Conservation (phyloP, 2,329 filamentous ascomycete genomes). For the Claviceps monticola region DNA sequence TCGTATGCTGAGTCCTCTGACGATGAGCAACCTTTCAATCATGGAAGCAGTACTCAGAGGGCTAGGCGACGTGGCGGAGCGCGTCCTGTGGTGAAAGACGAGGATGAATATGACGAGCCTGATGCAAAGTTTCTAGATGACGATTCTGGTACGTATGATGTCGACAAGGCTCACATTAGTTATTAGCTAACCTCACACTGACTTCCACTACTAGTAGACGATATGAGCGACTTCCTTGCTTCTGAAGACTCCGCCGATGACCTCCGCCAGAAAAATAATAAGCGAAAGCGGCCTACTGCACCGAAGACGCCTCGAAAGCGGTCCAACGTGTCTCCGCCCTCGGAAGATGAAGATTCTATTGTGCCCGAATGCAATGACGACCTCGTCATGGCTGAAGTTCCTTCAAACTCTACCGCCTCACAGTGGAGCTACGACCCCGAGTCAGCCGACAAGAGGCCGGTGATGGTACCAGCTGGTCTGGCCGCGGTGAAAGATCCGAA, state of each 20-base stretch:
- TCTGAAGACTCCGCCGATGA: slow-evolving; percentile 70
- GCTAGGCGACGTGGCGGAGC: slow-evolving; percentile 26
- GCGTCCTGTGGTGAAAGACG: slow-evolving; percentile 50
- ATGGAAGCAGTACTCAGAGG: slow-evolving; percentile 24
- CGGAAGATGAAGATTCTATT: slow-evolving; percentile 16
- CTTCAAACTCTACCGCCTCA: slow-evolving; percentile 57
- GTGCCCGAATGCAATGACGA: slow-evolving; percentile 40
- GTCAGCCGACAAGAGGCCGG: slow-evolving; percentile 23
- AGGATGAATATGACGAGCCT: slow-evolving; percentile 59
- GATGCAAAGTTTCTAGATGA: slow-evolving; percentile 36
- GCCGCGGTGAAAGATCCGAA: slow-evolving; percentile 18
- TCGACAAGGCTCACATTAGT: too few relatives aligned
- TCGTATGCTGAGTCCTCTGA: slow-evolving; percentile 81
- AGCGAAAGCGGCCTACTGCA: slow-evolving; percentile 57
- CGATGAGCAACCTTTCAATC: slow-evolving; percentile 56
- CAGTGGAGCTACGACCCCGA: slow-evolving; percentile 61
- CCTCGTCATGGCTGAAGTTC: slow-evolving; percentile 35
- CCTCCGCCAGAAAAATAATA: slow-evolving; percentile 42
- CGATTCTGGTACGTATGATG: slow-evolving; percentile 22
- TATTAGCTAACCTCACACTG: slow-evolving; percentile 1
- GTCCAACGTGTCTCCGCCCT: slow-evolving; percentile 35
- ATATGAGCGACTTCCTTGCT: slow-evolving; percentile 79
- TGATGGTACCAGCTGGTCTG: slow-evolving; percentile 19
- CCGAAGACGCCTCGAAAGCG: slow-evolving; percentile 45
- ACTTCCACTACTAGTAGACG: slow-evolving; percentile 28